phyloP scores from a whole-genome alignment of 2,329 filamentous ascomycete species.

The Spiromastix sp. region DNA sequence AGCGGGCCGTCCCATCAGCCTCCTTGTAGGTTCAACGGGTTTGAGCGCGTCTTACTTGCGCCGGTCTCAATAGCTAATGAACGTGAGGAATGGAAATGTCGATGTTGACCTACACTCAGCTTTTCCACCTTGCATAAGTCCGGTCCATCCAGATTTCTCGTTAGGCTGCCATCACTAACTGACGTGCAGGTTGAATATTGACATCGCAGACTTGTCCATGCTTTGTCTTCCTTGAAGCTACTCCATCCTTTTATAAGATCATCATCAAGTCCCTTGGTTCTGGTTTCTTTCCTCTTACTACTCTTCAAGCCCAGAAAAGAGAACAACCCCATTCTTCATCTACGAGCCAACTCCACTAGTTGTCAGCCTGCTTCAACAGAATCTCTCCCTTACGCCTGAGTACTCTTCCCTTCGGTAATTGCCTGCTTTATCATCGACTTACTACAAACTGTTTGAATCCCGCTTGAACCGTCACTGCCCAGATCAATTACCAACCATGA shows the following conservation, averaged over 20 bases:
- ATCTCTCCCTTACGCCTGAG: too few species aligned
- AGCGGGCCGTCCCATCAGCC: constrained; percentile 34
- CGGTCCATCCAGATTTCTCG: constrained; percentile 25
- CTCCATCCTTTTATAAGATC: constrained; percentile 7
- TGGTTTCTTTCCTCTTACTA: background rate
- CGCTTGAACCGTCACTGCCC: too few species aligned
- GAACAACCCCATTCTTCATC: constrained; percentile 1
- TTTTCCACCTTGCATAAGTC: constrained; percentile 29
- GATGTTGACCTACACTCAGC: constrained; percentile 23
- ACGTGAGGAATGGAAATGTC: constrained; percentile 14
- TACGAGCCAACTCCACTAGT: too few species aligned
- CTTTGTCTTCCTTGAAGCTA: too few species aligned
- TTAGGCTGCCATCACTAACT: constrained; percentile 24
- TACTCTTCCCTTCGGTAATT: too few species aligned
- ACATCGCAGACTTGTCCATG: constrained; percentile 1
- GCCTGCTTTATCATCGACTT: too few species aligned
- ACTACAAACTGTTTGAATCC: too few species aligned
- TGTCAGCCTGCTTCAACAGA: too few species aligned
- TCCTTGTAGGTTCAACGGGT: constrained; percentile 29
- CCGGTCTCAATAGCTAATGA: constrained; percentile 22
- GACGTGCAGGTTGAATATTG: constrained; percentile 8
- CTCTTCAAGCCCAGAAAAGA: constrained; percentile 1
- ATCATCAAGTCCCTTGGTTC: constrained; percentile 1
- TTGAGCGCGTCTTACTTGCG: constrained; percentile 21
- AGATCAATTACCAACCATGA: background rate